These are phyloP conservation scores for Spathaspora sp. DNA, from an alignment of 1,139 yeast species.

Conservation along the genomic window DNA sequence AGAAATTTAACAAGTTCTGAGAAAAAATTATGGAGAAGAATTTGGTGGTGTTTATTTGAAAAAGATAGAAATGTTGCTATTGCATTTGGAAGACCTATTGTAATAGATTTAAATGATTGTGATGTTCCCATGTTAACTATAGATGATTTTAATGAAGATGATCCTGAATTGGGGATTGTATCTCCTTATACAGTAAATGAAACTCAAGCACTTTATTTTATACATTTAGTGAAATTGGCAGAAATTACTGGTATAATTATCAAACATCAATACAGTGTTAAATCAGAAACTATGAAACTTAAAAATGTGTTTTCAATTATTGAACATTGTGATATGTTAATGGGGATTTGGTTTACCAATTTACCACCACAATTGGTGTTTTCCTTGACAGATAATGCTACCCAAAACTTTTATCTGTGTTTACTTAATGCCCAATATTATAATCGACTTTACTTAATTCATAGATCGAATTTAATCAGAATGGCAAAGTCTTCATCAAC, in stretches of 20 bases:
- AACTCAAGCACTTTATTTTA: constrained; percentile 55
- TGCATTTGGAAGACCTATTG: constrained; percentile 74
- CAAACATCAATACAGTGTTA: constrained; percentile 70
- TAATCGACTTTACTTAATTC: constrained; percentile 68
- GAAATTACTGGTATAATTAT: constrained; percentile 74
- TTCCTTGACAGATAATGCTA: constrained; percentile 52
- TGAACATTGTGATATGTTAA: constrained; percentile 73
- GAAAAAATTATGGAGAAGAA: constrained; percentile 62
- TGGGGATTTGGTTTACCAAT: constrained; percentile 77
- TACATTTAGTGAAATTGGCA: constrained; percentile 65
- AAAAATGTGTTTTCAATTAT: constrained; percentile 55
- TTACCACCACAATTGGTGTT: constrained; percentile 67
- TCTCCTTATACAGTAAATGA: constrained; percentile 48
- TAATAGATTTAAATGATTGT: constrained; percentile 71
- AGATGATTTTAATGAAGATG: constrained; percentile 64
- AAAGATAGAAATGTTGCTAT: constrained; percentile 73
- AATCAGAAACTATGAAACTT: constrained; percentile 55
- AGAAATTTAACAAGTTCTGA: constrained; percentile 36
- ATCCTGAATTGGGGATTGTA: constrained; percentile 32
- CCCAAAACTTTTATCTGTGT: constrained; percentile 60
- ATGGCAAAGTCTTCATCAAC: constrained; percentile 46
- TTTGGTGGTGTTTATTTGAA: constrained; percentile 81
- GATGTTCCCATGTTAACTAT: constrained; percentile 72
- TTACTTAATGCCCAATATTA: constrained; percentile 71
- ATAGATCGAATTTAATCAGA: constrained; percentile 65